These are phyloP conservation scores for Talaromyces stipitatus DNA, from an alignment of 495 filamentous ascomycete genomes.

Conservation along the genomic window DNA sequence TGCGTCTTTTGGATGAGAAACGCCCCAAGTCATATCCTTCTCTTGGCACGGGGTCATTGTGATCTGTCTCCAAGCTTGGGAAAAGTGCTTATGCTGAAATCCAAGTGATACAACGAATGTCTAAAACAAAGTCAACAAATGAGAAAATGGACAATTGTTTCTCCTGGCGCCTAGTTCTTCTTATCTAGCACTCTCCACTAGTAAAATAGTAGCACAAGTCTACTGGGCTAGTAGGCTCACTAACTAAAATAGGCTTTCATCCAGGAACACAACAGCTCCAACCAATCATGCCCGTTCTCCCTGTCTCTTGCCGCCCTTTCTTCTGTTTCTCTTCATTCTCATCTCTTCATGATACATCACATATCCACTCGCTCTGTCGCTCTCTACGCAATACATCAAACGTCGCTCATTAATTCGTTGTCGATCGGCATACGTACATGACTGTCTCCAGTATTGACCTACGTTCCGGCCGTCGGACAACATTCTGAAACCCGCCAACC, in stretches of 20 bases:
- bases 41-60: background rate
- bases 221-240: too few relatives aligned
- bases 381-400: background rate
- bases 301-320: conserved; percentile 1
- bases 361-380: background rate
- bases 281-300: background rate
- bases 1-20: background rate
- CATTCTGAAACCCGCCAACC: conserved; percentile 8
- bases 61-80: too few relatives aligned
- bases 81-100: background rate
- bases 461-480: background rate
- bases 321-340: background rate
- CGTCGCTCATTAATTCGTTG: background rate
- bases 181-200: too few relatives aligned
- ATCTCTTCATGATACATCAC: background rate
- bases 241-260: too few relatives aligned
- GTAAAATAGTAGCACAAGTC: too few relatives aligned
- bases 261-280: background rate
- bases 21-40: background rate
- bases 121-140: too few relatives aligned
- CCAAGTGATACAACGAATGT: background rate
- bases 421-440: background rate
- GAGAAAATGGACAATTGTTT: too few relatives aligned
- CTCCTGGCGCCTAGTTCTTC: too few relatives aligned
- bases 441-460: background rate